phyloP scores from a whole-genome alignment of 208 protist genomes.

The Baffinella frigidus region DNA sequence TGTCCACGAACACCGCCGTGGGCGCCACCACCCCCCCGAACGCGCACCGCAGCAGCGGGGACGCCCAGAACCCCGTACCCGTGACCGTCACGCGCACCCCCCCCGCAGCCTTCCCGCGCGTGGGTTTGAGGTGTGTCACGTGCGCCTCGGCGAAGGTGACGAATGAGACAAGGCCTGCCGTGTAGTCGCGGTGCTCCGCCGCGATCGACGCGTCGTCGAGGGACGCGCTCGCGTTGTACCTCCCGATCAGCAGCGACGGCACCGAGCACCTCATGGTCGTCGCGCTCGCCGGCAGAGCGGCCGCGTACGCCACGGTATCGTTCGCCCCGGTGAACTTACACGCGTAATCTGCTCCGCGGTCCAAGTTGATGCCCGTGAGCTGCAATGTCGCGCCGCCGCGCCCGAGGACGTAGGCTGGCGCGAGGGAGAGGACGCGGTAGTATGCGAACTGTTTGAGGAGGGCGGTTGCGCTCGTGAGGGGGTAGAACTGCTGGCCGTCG shows the following conservation, averaged over 20 bases:
- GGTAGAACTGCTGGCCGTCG: slow-evolving; percentile 6
- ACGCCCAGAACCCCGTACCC: not conserved
- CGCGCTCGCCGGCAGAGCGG: not conserved
- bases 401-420: not conserved
- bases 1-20: not conserved
- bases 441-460: not conserved
- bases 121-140: not conserved
- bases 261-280: not conserved
- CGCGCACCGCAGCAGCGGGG: not conserved
- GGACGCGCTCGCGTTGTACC: not conserved
- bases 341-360: not conserved
- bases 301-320: not conserved
- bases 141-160: not conserved
- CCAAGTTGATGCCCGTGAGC: not conserved
- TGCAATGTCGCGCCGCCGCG: not conserved
- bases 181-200: not conserved
- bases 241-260: not conserved
- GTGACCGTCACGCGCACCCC: not conserved
- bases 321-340: not conserved
- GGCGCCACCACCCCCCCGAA: not conserved
- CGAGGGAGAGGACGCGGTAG: not conserved
- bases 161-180: not conserved
- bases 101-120: not conserved
- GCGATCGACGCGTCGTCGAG: not conserved
- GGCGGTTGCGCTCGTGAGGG: too few relatives aligned